phyloP scores from a whole-genome alignment of 345 rosid species.

The Capsella bursapastoris region DNA sequence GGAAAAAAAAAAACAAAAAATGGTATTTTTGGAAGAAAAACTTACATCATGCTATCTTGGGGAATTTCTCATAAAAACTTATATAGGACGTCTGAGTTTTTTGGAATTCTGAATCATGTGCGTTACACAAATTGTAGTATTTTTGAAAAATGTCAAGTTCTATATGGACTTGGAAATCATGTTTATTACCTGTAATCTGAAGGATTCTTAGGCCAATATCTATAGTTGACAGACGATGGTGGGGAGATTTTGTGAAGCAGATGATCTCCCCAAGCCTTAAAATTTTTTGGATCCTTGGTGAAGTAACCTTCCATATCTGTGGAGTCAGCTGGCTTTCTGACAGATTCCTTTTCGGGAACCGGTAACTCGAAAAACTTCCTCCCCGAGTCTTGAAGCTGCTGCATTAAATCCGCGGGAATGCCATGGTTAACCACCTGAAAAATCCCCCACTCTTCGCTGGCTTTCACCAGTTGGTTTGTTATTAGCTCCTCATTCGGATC shows the following conservation, averaged over 20 bases:
- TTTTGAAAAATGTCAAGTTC: too few species aligned
- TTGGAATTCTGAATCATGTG: too few species aligned
- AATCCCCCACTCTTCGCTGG: slow-evolving; percentile 49
- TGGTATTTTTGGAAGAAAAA: too few species aligned
- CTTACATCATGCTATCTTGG: too few species aligned
- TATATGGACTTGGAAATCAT: too few species aligned
- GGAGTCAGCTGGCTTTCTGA: not conserved
- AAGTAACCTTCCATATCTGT: not conserved
- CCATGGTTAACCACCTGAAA: slow-evolving; percentile 52
- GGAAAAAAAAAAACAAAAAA: too few species aligned
- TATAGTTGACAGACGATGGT: slow-evolving; percentile 49
- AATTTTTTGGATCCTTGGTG: not conserved
- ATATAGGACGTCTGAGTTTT: too few species aligned
- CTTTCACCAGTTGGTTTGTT: slow-evolving; percentile 41
- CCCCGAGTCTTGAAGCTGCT: slow-evolving; percentile 34
- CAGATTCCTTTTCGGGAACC: not conserved
- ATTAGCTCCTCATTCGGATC: slow-evolving; percentile 32
- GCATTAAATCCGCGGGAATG: slow-evolving; percentile 44
- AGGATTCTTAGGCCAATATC: slow-evolving; percentile 69
- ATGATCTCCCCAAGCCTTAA: slow-evolving; percentile 45
- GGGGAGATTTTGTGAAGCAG: slow-evolving; percentile 78
- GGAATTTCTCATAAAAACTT: too few species aligned
- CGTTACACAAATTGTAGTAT: too few species aligned
- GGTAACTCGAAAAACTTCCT: not conserved
- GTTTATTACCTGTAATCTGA: slow-evolving; percentile 56